phyloP scores from a whole-genome alignment of 23 red algal species.

The Gracilaria gracilis region DNA sequence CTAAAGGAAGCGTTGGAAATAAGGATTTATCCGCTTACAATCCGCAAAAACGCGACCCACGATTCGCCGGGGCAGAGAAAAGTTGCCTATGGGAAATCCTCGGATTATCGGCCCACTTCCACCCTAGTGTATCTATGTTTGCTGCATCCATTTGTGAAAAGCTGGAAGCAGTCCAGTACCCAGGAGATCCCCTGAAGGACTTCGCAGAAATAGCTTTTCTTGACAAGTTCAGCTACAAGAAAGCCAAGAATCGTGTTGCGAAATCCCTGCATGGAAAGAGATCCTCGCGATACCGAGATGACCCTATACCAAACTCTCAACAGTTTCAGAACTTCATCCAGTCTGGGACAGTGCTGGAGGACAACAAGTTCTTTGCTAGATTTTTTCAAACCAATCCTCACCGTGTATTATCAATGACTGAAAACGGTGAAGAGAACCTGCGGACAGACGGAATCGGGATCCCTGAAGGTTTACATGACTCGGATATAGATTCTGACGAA shows the following conservation, averaged over 20 bases:
- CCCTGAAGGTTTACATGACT: neutral
- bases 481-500: constrained; percentile 63
- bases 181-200: constrained; percentile 85
- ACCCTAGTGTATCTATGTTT: constrained; percentile 88
- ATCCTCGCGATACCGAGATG: constrained; percentile 32
- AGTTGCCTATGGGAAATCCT: constrained; percentile 86
- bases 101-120: constrained; percentile 73
- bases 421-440: neutral
- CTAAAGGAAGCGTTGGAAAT: neutral
- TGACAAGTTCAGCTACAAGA: constrained; percentile 84
- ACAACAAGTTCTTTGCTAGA: constrained; percentile 72
- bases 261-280: constrained; percentile 69
- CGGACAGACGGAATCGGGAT: neutral
- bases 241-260: constrained; percentile 78
- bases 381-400: constrained; percentile 63
- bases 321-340: constrained; percentile 54
- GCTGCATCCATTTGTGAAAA: constrained; percentile 66
- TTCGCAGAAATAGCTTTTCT: constrained; percentile 81
- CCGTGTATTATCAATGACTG: neutral
- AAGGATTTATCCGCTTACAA: constrained; percentile 40
- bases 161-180: constrained; percentile 49
- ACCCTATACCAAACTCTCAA: constrained; percentile 45
- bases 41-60: constrained; percentile 70
- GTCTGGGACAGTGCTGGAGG: constrained; percentile 54
- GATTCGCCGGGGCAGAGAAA: constrained; percentile 74